Evolutionary conservation across 2,329 filamentous ascomycete species (phyloP).

Genomic region (Calonectria multiphialidica): DNA sequence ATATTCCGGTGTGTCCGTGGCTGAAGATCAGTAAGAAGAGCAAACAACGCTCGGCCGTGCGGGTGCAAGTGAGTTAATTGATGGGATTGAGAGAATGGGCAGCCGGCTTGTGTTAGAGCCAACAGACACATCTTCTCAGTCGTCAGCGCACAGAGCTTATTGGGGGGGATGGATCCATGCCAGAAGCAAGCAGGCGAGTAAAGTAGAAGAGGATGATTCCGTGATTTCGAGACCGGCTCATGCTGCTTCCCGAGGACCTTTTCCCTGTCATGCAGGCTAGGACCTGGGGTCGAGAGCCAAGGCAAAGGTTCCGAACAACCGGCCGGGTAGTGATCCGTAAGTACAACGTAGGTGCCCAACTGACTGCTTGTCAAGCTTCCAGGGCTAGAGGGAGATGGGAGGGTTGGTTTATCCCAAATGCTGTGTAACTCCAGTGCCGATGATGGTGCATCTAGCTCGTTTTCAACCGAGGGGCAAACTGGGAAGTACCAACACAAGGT

Average conservation of each 20-base stretch:
- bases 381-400: neutral
- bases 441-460: neutral
- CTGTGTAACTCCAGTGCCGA: constrained; percentile 4
- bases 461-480: neutral
- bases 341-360: constrained; percentile 8
- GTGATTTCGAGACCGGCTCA: constrained; percentile 14
- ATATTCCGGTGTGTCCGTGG: constrained; percentile 19
- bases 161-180: constrained; percentile 3
- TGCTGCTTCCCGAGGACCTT: constrained; percentile 19
- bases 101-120: neutral
- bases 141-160: neutral
- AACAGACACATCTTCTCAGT: neutral
- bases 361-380: constrained; percentile 4
- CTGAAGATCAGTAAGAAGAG: neutral
- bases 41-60: neutral
- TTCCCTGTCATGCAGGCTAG: constrained; percentile 14
- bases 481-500: neutral
- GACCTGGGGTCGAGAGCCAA: constrained; percentile 9
- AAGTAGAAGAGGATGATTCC: constrained; percentile 1
- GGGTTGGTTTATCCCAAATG: neutral
- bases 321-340: constrained; percentile 11
- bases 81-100: neutral
- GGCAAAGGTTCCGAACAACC: constrained; percentile 13
- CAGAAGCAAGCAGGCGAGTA: neutral
- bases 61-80: neutral